These are phyloP conservation scores for Phytopythium helicoides DNA, from an alignment of 352 stramenopile genomes.

Conservation along the genomic window DNA sequence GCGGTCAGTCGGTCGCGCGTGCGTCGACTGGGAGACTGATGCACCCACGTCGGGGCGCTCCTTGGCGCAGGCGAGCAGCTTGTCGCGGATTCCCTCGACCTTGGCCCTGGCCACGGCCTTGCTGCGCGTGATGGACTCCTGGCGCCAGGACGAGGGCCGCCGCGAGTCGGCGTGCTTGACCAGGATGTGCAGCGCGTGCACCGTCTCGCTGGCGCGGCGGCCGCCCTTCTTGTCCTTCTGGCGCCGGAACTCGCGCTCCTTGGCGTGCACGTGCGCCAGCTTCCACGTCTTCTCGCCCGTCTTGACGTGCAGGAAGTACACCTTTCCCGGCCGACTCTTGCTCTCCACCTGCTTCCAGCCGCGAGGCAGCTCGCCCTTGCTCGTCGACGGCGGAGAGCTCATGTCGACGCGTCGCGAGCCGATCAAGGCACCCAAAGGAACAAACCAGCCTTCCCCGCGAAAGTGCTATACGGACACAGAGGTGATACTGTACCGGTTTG, in stretches of 20 bases:
- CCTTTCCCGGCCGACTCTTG: slow-evolving; percentile 81
- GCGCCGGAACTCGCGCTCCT: slow-evolving; percentile 75
- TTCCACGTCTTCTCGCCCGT: slow-evolving; percentile 89
- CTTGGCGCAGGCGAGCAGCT: slow-evolving; percentile 69
- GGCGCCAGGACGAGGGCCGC: slow-evolving; percentile 83
- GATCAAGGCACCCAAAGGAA: too few relatives aligned
- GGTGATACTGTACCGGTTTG: too few relatives aligned
- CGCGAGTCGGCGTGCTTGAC: slow-evolving; percentile 86
- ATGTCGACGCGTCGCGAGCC: too few relatives aligned
- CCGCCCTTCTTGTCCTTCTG: slow-evolving; percentile 25
- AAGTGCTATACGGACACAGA: too few relatives aligned
- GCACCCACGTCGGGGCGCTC: slow-evolving; percentile 55
- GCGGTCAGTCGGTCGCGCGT: too few relatives aligned
- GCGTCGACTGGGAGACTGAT: too few relatives aligned
- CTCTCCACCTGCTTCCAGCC: slow-evolving; percentile 88
- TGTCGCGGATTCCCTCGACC: slow-evolving; percentile 76
- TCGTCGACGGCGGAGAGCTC: slow-evolving; percentile 9
- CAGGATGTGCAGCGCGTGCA: slow-evolving; percentile 85
- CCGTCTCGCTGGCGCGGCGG: slow-evolving; percentile 29
- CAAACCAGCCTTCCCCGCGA: too few relatives aligned
- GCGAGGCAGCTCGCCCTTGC: slow-evolving; percentile 64
- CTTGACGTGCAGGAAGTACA: slow-evolving; percentile 85
- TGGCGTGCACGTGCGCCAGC: slow-evolving; percentile 76
- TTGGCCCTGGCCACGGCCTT: slow-evolving; percentile 84
- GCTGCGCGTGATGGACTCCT: slow-evolving; percentile 84